Evolutionary conservation across 1,284 basidiomycete genomes (phyloP).

Genomic region (Blastosporella zonata): DNA sequence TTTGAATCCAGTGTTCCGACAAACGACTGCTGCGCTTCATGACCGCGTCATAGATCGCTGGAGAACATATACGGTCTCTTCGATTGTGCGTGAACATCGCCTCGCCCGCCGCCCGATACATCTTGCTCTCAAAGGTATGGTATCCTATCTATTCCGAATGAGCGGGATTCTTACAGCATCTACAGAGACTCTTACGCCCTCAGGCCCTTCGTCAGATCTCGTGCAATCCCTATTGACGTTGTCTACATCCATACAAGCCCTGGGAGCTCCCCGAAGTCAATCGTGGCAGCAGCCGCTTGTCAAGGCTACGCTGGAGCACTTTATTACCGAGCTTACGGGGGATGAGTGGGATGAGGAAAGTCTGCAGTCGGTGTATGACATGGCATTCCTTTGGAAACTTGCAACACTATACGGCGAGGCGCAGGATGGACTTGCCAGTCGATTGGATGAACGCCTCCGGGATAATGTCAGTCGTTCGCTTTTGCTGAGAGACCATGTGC

Average conservation of each 20-base stretch:
- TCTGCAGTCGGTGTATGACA: slow-evolving; percentile 40
- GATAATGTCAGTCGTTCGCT: slow-evolving; percentile 25
- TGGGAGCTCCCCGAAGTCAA: slow-evolving; percentile 43
- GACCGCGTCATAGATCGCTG: slow-evolving; percentile 46
- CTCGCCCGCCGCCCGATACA: slow-evolving; percentile 18
- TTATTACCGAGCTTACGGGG: slow-evolving; percentile 36
- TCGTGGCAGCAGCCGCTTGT: slow-evolving; percentile 32
- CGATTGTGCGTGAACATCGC: slow-evolving; percentile 28
- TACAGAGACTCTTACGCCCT: slow-evolving; percentile 21
- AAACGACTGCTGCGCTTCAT: slow-evolving; percentile 36
- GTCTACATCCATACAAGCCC: slow-evolving; percentile 50
- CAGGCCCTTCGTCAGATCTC: slow-evolving; percentile 51
- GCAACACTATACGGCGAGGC: slow-evolving; percentile 35
- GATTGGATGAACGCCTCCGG: slow-evolving; percentile 30
- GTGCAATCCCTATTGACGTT: slow-evolving; percentile 53
- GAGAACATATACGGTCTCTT: slow-evolving; percentile 41
- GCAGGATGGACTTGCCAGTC: slow-evolving; percentile 29
- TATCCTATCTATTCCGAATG: background rate
- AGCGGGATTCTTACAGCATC: background rate
- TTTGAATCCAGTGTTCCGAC: slow-evolving; percentile 41
- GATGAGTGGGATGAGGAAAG: slow-evolving; percentile 26
- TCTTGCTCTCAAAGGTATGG: slow-evolving; percentile 7
- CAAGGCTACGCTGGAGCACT: slow-evolving; percentile 38
- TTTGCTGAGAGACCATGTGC: background rate
- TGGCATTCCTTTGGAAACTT: slow-evolving; percentile 49